Percentiles rank a stretch among this genome's conserved stretches.
Conservation (phyloP, 768 basidiomycete species). For the Pulveroboletus sp. region DNA sequence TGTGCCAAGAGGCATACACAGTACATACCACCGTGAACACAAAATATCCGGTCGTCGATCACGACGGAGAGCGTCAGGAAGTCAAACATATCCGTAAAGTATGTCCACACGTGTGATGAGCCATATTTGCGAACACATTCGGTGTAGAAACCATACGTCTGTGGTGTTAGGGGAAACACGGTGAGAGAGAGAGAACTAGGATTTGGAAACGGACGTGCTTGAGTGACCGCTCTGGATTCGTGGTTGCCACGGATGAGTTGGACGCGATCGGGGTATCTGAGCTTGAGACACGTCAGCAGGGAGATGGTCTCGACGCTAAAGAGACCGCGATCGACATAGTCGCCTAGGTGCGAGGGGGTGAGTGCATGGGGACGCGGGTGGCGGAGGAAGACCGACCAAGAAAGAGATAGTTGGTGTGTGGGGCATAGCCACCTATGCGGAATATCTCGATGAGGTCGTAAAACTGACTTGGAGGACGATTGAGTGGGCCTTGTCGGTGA, state of each 20-base stretch:
- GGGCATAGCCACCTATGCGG: slow-evolving; percentile 94
- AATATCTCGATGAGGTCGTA: slow-evolving; percentile 99
- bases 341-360: slow-evolving; percentile 49
- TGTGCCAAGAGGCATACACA: background rate
- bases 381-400: slow-evolving; percentile 59
- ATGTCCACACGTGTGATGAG: slow-evolving; percentile 94
- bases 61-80: slow-evolving; percentile 96
- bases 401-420: slow-evolving; percentile 97
- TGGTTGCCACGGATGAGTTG: slow-evolving; percentile 98
- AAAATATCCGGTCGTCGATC: slow-evolving; percentile 98
- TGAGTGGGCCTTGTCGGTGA: slow-evolving; percentile 30
- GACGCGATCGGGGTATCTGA: slow-evolving; percentile 93
- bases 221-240: slow-evolving; percentile 95
- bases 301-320: slow-evolving; percentile 99
- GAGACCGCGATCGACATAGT: slow-evolving; percentile 96
- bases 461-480: slow-evolving; percentile 74
- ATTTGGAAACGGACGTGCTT: slow-evolving; percentile 51
- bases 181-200: background rate
- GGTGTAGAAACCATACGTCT: slow-evolving; percentile 99
- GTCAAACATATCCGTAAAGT: slow-evolving; percentile 99
- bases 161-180: slow-evolving; percentile 18
- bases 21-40: slow-evolving; percentile 88
- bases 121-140: slow-evolving; percentile 98
- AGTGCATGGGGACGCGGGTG: background rate
- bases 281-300: slow-evolving; percentile 91